phyloP scores from a whole-genome alignment of 306 rosid genomes.

The Cucumis hystrix region DNA sequence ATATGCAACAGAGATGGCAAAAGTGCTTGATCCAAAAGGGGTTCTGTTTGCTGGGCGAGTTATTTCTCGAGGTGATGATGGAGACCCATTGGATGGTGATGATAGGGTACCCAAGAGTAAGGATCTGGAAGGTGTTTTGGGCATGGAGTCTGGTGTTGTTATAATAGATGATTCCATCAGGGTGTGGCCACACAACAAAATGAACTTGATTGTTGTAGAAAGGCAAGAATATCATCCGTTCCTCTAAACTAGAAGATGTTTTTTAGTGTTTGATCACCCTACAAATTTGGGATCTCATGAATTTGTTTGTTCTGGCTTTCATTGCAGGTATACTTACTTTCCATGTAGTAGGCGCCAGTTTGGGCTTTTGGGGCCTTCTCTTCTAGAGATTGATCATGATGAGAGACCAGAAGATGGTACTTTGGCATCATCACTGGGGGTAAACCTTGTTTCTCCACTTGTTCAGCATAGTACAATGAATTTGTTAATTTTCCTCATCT shows the following conservation, averaged over 20 bases:
- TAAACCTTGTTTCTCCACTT: slow-evolving; percentile 19
- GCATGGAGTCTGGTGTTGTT: slow-evolving; percentile 93
- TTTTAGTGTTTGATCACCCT: not conserved
- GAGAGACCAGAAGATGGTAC: slow-evolving; percentile 95
- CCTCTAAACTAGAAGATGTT: not conserved
- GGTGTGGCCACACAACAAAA: slow-evolving; percentile 99
- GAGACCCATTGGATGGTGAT: slow-evolving; percentile 62
- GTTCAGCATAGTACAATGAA: not conserved
- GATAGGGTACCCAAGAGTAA: slow-evolving; percentile 86
- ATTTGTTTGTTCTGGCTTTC: not conserved
- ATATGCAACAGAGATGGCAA: slow-evolving; percentile 99
- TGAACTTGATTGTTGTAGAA: slow-evolving; percentile 94
- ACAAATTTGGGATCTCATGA: not conserved
- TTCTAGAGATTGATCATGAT: slow-evolving; percentile 87
- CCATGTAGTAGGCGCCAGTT: slow-evolving; percentile 98
- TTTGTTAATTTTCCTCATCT: slow-evolving; percentile 8
- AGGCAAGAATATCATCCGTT: slow-evolving; percentile 34
- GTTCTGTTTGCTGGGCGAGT: slow-evolving; percentile 81
- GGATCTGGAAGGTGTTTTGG: slow-evolving; percentile 98
- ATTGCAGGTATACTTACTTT: slow-evolving; percentile 75
- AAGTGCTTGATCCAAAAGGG: slow-evolving; percentile 91
- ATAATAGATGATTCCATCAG: slow-evolving; percentile 94
- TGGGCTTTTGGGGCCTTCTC: slow-evolving; percentile 91
- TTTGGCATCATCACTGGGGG: slow-evolving; percentile 79
- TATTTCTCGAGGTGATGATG: slow-evolving; percentile 88